Evolutionary conservation across 78 protist species (phyloP).

Genomic region (Polysphondylium violaceum): DNA sequence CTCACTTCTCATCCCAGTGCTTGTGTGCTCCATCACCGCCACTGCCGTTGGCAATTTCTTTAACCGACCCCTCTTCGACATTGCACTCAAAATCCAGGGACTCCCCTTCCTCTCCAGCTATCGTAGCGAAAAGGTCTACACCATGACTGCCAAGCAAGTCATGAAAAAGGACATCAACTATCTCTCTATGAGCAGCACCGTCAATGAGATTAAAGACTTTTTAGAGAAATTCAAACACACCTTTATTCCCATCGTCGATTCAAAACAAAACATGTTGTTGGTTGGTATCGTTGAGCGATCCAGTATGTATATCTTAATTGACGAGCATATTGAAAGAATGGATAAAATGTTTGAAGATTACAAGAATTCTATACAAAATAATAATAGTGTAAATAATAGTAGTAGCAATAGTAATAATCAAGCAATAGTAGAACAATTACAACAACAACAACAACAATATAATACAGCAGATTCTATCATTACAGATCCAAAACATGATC

Average conservation of each 20-base stretch:
- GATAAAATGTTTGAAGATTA: constrained; percentile 24
- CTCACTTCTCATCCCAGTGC: constrained; percentile 79
- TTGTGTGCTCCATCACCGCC: constrained; percentile 85
- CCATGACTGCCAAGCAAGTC: constrained; percentile 74
- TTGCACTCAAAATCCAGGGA: constrained; percentile 75
- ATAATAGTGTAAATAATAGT: not conserved
- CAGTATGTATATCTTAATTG: constrained; percentile 22
- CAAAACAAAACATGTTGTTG: constrained; percentile 53
- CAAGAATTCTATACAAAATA: not conserved
- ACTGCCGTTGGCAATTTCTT: constrained; percentile 78
- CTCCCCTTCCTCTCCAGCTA: constrained; percentile 72
- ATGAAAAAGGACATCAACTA: constrained; percentile 54
- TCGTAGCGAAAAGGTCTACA: constrained; percentile 52
- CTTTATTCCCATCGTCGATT: constrained; percentile 63
- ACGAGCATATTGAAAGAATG: constrained; percentile 31
- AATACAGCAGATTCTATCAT: too few relatives aligned
- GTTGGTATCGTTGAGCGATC: constrained; percentile 70
- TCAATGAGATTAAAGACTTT: constrained; percentile 4
- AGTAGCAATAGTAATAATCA: constrained; percentile 8
- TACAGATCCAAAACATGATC: too few relatives aligned
- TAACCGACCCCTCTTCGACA: constrained; percentile 82
- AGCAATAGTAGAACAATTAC: too few relatives aligned
- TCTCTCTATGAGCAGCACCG: constrained; percentile 40
- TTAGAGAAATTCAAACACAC: constrained; percentile 28
- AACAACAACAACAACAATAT: too few relatives aligned